phyloP scores from a whole-genome alignment of 140 eudicot genomes.

The Senecio squalidus region DNA sequence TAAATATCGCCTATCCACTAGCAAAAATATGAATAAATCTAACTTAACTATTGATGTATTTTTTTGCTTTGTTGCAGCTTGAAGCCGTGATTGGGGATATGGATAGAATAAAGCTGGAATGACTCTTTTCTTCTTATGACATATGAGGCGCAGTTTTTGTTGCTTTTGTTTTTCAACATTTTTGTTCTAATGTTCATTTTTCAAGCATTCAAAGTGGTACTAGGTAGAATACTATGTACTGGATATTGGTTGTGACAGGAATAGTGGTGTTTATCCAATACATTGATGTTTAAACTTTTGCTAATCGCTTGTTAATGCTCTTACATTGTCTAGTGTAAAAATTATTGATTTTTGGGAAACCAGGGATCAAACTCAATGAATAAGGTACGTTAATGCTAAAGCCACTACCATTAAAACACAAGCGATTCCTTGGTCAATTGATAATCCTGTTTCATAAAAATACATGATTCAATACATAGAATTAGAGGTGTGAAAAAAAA shows the following conservation, averaged over 20 bases:
- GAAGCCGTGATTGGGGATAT: conserved; percentile 71
- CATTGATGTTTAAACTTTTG: not conserved
- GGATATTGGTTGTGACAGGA: not conserved
- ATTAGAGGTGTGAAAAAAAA: too few species aligned
- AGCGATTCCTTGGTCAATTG: too few species aligned
- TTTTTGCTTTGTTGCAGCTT: conserved; percentile 43
- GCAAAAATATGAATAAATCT: too few species aligned
- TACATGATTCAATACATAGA: too few species aligned
- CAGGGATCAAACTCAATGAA: too few species aligned
- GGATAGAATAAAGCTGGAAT: conserved; percentile 83
- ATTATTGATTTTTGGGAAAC: too few species aligned
- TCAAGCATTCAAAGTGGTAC: not conserved
- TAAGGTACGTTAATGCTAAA: too few species aligned
- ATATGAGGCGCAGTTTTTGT: not conserved
- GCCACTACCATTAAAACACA: too few species aligned
- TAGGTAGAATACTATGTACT: not conserved
- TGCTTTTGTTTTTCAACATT: not conserved
- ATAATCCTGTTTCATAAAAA: too few species aligned
- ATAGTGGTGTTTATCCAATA: not conserved
- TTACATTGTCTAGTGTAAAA: too few species aligned
- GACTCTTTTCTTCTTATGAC: conserved; percentile 18
- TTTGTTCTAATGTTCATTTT: not conserved
- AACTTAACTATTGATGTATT: not conserved
- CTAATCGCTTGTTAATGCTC: too few species aligned
- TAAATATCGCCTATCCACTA: too few species aligned